Conservation (phyloP, 2,329 filamentous ascomycete genomes). For the Falciphora oryzae region DNA sequence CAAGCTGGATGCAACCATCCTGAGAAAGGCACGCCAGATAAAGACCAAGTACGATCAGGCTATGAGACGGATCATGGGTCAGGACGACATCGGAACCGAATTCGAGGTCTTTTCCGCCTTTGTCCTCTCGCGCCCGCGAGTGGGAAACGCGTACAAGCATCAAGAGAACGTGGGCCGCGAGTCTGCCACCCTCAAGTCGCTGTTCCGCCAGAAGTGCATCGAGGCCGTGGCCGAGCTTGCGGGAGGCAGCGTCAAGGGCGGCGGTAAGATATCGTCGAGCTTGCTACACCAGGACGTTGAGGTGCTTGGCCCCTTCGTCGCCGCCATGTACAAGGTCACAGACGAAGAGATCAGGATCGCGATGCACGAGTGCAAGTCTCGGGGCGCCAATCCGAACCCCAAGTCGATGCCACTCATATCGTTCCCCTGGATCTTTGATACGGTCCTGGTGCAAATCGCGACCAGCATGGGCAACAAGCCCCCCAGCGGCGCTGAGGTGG, state of each 20-base stretch:
- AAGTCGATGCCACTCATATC: constrained; percentile 74
- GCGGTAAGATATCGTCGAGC: constrained; percentile 34
- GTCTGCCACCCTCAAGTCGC: constrained; percentile 57
- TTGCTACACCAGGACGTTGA: constrained; percentile 38
- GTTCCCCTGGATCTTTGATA: constrained; percentile 87
- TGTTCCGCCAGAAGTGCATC: constrained; percentile 61
- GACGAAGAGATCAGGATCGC: constrained; percentile 61
- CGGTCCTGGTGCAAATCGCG: constrained; percentile 65
- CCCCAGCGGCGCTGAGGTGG: neutral
- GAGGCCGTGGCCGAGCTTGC: constrained; percentile 22
- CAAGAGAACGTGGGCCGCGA: constrained; percentile 76
- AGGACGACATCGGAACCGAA: constrained; percentile 77
- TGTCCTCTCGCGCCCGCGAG: constrained; percentile 65
- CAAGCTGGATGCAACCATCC: constrained; percentile 43
- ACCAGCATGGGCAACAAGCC: constrained; percentile 19
- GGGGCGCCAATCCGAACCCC: constrained; percentile 29
- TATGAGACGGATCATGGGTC: constrained; percentile 74
- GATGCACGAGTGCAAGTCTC: constrained; percentile 39
- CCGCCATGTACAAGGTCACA: constrained; percentile 84
- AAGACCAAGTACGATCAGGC: constrained; percentile 75
- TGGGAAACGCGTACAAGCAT: constrained; percentile 76
- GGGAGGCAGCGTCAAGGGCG: constrained; percentile 37
- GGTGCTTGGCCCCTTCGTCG: constrained; percentile 64
- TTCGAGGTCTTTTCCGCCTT: constrained; percentile 92
- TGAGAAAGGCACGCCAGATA: constrained; percentile 57